Evolutionary conservation across 1,284 basidiomycete species (phyloP), one percentile per base, ranked within the genome.

Genomic region (Hymenochaete sp.): DNA sequence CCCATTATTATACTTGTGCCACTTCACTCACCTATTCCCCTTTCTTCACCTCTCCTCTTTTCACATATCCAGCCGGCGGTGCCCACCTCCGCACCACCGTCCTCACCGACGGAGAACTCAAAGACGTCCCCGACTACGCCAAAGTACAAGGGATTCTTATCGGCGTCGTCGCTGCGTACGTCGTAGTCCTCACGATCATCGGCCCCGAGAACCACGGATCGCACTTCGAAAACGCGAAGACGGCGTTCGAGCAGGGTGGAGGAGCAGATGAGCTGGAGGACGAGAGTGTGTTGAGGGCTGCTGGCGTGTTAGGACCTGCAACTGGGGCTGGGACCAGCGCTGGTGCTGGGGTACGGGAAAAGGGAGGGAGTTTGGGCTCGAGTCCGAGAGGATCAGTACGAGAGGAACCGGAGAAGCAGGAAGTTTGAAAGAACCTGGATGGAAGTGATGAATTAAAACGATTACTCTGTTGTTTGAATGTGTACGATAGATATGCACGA

Each of bases 101-200:
- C 47, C 18, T 67, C 37, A 56, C 68, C 28, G 49, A 74, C 33
- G 80, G 80, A 2, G 57, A 62, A 21, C 44, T 54, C 0, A 67
- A 54, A 6, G 57, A 60, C 39, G 78, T 84, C 2, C 77, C 87
- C 0, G 83, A 95, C 59, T 96, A 93, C 59, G 93, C 86, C 2
- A 82, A 68, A 5, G 82, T 71, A 16, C 85, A 90, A 65, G 92
- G 84, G 38, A 92, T 96, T 59, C 69, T 95, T 28, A 83, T 97
- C 48, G 93, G 82, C n/a, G 68, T 71, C 26, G 75, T 86, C 19
- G 67, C 79, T 7, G 76, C 73, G 0, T 87, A 80, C 53, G 72
- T 84, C 16, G 56, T 89, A 31, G 26, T 86, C 53, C 66, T 85
- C 52, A 82, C 79, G 2, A 63, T 82, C 49, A 57, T 87, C 47